A percentile compares a stretch with the other conserved stretches of the same genome.
Evolutionary conservation across 139 green algal genomes (phyloP).

Genomic region (Nannochloris sp.): DNA sequence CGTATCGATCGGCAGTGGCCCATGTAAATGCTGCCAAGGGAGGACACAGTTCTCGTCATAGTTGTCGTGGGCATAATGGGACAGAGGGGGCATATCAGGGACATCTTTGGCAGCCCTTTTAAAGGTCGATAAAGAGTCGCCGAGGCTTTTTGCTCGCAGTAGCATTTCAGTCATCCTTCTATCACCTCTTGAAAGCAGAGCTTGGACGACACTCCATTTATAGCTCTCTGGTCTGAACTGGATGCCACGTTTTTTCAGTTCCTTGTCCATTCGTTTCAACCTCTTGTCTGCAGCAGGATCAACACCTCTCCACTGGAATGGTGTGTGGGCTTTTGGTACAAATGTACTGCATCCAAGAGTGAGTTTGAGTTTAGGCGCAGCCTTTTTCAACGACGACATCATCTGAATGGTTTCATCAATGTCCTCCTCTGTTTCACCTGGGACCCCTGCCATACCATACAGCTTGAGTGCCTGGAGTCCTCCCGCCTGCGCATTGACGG

Average conservation of each 20-base stretch:
- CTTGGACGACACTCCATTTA: conserved; percentile 41
- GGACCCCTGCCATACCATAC: conserved; percentile 47
- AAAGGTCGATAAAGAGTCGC: conserved; percentile 33
- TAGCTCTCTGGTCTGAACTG: conserved; percentile 46
- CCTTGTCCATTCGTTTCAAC: conserved; percentile 27
- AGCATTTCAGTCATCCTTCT: conserved; percentile 28
- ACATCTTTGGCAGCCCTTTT: conserved; percentile 35
- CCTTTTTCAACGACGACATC: conserved; percentile 27
- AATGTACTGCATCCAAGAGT: conserved; percentile 45
- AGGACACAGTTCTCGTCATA: conserved; percentile 15
- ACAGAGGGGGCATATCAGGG: conserved; percentile 32
- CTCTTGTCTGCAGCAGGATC: conserved; percentile 17
- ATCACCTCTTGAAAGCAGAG: conserved; percentile 38
- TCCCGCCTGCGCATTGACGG: conserved; percentile 24
- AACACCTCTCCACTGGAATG: conserved; percentile 45
- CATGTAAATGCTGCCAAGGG: conserved; percentile 33
- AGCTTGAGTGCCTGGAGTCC: conserved; percentile 41
- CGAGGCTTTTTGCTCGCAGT: conserved; percentile 23
- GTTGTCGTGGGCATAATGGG: conserved; percentile 22
- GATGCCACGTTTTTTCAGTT: conserved; percentile 24
- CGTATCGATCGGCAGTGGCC: conserved; percentile 23
- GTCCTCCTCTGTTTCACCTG: conserved; percentile 33
- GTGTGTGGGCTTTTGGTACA: conserved; percentile 46
- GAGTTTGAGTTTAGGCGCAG: conserved; percentile 21
- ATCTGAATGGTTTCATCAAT: conserved; percentile 38